Evolutionary conservation across 192 early-diverging fungal species (phyloP).

Genomic region (Backusella liffmaniae): DNA sequence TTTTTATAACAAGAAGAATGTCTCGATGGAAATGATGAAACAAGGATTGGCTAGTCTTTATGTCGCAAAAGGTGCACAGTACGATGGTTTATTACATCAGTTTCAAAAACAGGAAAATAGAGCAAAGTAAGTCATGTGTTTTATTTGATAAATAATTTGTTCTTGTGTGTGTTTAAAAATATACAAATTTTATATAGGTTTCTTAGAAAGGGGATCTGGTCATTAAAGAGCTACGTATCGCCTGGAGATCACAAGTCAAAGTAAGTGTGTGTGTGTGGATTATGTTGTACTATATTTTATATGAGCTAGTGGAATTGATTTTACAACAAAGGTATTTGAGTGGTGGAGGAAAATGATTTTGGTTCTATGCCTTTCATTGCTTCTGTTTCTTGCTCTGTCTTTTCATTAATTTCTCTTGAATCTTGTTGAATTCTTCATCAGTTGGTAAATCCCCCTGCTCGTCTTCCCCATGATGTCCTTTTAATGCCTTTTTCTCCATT

Average conservation of each 20-base stretch:
- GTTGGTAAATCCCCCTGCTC: constrained; percentile 50
- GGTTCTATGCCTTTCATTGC: not conserved
- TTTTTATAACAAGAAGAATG: constrained; percentile 47
- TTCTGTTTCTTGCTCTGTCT: constrained; percentile 32
- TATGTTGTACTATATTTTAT: not conserved
- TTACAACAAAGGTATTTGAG: not conserved
- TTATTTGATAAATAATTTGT: not conserved
- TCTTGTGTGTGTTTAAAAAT: too few species aligned
- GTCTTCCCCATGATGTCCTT: constrained; percentile 49
- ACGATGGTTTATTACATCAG: constrained; percentile 43
- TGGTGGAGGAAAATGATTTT: not conserved
- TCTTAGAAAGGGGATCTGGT: constrained; percentile 49
- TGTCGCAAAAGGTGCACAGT: constrained; percentile 53
- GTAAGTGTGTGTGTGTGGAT: constrained; percentile 16
- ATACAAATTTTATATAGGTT: constrained; percentile 15
- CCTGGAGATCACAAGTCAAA: constrained; percentile 43
- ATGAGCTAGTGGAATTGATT: not conserved
- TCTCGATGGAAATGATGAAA: constrained; percentile 60
- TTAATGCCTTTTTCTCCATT: constrained; percentile 51
- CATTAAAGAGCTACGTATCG: constrained; percentile 40
- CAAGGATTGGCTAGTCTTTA: constrained; percentile 59
- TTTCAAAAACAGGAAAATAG: constrained; percentile 45
- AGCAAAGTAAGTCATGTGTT: constrained; percentile 46
- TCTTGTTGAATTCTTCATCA: constrained; percentile 65
- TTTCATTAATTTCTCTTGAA: constrained; percentile 56